A percentile compares a stretch with the other conserved stretches of the same genome.
Conservation (phyloP, 305 asterid species). For the Ruellia speciosa region DNA sequence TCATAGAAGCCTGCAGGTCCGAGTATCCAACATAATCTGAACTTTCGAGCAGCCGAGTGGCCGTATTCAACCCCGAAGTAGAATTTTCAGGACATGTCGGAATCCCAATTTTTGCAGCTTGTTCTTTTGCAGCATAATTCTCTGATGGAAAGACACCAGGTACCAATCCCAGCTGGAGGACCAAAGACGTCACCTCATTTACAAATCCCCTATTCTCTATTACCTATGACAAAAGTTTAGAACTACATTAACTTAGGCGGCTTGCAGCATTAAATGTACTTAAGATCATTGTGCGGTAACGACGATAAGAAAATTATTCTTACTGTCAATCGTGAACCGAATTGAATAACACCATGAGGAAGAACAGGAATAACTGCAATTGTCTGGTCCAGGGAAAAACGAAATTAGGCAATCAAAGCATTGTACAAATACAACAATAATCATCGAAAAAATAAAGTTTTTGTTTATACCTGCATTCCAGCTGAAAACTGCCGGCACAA, state of each 20-base stretch:
- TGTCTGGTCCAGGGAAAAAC: constrained; percentile 35
- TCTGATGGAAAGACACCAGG: constrained; percentile 43
- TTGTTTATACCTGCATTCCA: constrained; percentile 54
- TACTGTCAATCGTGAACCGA: constrained; percentile 55
- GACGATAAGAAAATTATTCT: constrained; percentile 21
- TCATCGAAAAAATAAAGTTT: background rate
- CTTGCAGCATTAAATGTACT: constrained; percentile 11
- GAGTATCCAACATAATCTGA: constrained; percentile 17
- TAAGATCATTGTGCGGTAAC: too few relatives aligned
- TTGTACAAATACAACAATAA: background rate
- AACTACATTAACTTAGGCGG: background rate
- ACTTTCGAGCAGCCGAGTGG: constrained; percentile 23
- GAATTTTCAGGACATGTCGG: constrained; percentile 26
- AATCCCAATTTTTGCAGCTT: constrained; percentile 17
- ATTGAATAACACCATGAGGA: constrained; percentile 76
- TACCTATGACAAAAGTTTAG: constrained; percentile 32
- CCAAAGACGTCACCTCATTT: constrained; percentile 40
- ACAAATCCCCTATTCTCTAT: constrained; percentile 51
- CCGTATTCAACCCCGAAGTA: constrained; percentile 28
- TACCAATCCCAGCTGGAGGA: constrained; percentile 43
- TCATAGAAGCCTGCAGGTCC: constrained; percentile 13
- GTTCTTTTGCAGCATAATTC: constrained; percentile 21
- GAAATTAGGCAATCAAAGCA: constrained; percentile 13
- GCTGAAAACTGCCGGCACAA: constrained; percentile 51
- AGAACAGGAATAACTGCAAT: constrained; percentile 63